phyloP scores from a whole-genome alignment of 1,284 basidiomycete species.

The Anthracocystis panici-leucophaei region DNA sequence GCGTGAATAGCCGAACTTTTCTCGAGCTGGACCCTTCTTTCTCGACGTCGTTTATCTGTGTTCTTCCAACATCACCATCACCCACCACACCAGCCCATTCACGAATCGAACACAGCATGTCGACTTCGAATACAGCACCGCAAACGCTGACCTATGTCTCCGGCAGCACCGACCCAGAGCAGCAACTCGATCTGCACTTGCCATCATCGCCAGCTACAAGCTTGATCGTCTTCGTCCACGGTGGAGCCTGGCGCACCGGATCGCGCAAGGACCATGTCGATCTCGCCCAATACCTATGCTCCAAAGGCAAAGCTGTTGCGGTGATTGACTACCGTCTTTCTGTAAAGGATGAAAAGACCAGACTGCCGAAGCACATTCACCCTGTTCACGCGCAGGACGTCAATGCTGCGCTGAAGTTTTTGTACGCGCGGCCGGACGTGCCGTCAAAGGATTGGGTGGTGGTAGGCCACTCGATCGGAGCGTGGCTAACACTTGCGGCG shows the following conservation, averaged over 20 bases:
- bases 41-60: neutral
- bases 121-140: neutral
- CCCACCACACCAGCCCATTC: neutral
- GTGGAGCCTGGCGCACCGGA: conserved; percentile 53
- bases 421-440: conserved; percentile 16
- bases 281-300: conserved; percentile 26
- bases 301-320: conserved; percentile 35
- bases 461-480: conserved; percentile 49
- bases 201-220: conserved; percentile 10
- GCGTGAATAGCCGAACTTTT: conserved; percentile 35
- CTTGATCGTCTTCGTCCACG: conserved; percentile 43
- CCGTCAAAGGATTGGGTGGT: conserved; percentile 23
- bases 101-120: conserved; percentile 5
- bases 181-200: conserved; percentile 46
- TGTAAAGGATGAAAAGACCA: conserved; percentile 23
- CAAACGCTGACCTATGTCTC: conserved; percentile 24
- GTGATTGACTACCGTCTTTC: conserved; percentile 50
- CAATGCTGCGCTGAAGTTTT: conserved; percentile 33
- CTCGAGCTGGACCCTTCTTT: conserved; percentile 11
- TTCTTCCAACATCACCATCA: neutral
- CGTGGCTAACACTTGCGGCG: conserved; percentile 39
- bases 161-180: conserved; percentile 31
- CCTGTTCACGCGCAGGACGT: conserved; percentile 41
- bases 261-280: conserved; percentile 35
- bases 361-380: conserved; percentile 21